A percentile compares a stretch with the other conserved stretches of the same genome.
Evolutionary conservation across 2,329 filamentous ascomycete species (phyloP).

Genomic region (Aspergillus brasiliensis): DNA sequence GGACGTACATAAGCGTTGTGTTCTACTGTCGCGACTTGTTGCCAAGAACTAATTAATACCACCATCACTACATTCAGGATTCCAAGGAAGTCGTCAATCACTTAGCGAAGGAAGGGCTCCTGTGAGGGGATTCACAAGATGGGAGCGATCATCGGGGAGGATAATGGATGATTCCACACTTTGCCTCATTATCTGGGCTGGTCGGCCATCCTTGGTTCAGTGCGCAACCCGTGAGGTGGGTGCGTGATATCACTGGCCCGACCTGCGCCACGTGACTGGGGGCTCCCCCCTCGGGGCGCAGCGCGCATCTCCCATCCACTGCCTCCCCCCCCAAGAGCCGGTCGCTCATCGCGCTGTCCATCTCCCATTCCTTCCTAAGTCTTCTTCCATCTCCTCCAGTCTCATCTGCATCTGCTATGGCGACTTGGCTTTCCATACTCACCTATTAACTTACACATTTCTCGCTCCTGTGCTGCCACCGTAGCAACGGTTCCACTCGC

Average conservation of each 20-base stretch:
- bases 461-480: constrained; percentile 13
- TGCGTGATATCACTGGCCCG: constrained; percentile 44
- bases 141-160: background rate
- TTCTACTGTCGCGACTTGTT: constrained; percentile 18
- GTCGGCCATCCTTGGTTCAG: constrained; percentile 16
- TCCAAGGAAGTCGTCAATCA: constrained; percentile 32
- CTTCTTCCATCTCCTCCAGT: constrained; percentile 19
- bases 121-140: constrained; percentile 9
- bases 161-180: background rate
- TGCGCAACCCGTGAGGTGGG: constrained; percentile 39
- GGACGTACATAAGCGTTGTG: constrained; percentile 36
- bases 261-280: constrained; percentile 40
- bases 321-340: constrained; percentile 7
- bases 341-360: constrained; percentile 17
- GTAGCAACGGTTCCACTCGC: constrained; percentile 18
- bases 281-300: constrained; percentile 25
- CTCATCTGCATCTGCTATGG: constrained; percentile 20
- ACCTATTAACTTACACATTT: constrained; percentile 13
- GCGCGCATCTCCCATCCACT: constrained; percentile 23
- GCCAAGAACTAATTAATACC: constrained; percentile 36
- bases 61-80: constrained; percentile 32
- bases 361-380: constrained; percentile 15
- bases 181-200: background rate
- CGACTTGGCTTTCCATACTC: constrained; percentile 13
- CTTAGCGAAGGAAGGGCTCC: constrained; percentile 30